A percentile compares a stretch with the other conserved stretches of the same genome.
These are phyloP conservation scores for Byssothecium circinans DNA, from an alignment of 2,329 filamentous ascomycete species.

Conservation along the genomic window DNA sequence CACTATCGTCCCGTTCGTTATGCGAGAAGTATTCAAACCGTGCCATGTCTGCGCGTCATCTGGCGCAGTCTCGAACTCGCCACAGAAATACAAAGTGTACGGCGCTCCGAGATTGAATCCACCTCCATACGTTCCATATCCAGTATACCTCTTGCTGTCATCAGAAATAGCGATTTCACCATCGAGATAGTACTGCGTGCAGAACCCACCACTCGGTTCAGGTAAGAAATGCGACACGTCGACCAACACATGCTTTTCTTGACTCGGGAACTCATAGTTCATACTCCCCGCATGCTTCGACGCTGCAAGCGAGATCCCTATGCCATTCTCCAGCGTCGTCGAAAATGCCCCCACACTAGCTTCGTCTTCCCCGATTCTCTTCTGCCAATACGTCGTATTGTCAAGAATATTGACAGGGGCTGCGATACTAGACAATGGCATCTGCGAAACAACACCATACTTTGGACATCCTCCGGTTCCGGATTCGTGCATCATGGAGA, in stretches of 20 bases:
- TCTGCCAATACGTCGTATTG: slow-evolving; percentile 46
- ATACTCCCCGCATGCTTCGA: slow-evolving; percentile 61
- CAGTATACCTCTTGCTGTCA: slow-evolving; percentile 25
- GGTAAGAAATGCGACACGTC: slow-evolving; percentile 49
- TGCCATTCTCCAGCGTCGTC: slow-evolving; percentile 57
- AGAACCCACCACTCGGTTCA: slow-evolving; percentile 20
- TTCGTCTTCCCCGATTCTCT: slow-evolving; percentile 36
- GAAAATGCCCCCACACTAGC: slow-evolving; percentile 65
- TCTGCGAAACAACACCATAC: slow-evolving; percentile 65
- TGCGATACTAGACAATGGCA: slow-evolving; percentile 49
- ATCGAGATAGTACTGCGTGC: slow-evolving; percentile 28
- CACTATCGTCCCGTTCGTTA: slow-evolving; percentile 12
- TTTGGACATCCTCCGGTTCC: slow-evolving; percentile 68
- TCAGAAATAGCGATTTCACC: slow-evolving; percentile 23
- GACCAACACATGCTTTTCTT: slow-evolving; percentile 45
- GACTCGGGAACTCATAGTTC: slow-evolving; percentile 57
- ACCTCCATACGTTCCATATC: slow-evolving; percentile 27
- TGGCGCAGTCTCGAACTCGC: slow-evolving; percentile 28
- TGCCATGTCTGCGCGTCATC: slow-evolving; percentile 47
- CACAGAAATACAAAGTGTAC: slow-evolving; percentile 33
- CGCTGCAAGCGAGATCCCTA: slow-evolving; percentile 61
- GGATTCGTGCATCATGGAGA: slow-evolving; percentile 41
- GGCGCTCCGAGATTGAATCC: slow-evolving; percentile 38
- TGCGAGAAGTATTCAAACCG: slow-evolving; percentile 45
- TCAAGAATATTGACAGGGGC: slow-evolving; percentile 43